Percentiles rank a stretch among this genome's conserved stretches.
Conservation (phyloP, 2,329 filamentous ascomycete species). For the Helminthosporium solani region DNA sequence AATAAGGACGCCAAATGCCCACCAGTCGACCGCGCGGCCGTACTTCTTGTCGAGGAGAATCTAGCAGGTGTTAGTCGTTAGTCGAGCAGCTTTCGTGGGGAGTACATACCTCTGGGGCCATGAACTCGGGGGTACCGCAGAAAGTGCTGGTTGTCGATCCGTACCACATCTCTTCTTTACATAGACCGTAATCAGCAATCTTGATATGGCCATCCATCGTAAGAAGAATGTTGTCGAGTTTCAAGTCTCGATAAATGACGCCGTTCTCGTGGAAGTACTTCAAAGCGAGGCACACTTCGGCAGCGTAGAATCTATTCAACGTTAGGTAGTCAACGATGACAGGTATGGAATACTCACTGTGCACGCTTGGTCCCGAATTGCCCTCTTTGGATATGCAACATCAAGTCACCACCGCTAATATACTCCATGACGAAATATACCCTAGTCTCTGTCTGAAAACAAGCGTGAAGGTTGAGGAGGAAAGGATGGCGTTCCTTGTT, state of each 20-base stretch:
- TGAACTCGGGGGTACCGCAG: conserved; percentile 99
- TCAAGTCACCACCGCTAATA: conserved; percentile 95
- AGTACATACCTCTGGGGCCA: conserved; percentile 82
- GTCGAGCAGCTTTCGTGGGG: not conserved
- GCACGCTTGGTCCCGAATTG: conserved; percentile 95
- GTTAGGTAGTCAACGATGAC: conserved; percentile 14
- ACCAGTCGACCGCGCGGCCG: conserved; percentile 96
- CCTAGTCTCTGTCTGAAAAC: conserved; percentile 97
- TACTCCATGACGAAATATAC: conserved; percentile 99
- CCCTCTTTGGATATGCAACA: conserved; percentile 97
- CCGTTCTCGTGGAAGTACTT: conserved; percentile 99
- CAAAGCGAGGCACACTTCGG: conserved; percentile 92
- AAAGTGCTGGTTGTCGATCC: conserved; percentile 96
- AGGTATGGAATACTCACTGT: conserved; percentile 63
- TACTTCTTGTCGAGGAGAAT: conserved; percentile 99
- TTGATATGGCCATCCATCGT: conserved; percentile 97
- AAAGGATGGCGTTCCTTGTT: conserved; percentile 98
- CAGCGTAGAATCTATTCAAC: conserved; percentile 78
- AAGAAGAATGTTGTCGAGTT: conserved; percentile 85
- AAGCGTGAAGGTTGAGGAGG: conserved; percentile 90
- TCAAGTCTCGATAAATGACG: conserved; percentile 88
- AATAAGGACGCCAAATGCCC: conserved; percentile 98
- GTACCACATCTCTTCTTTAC: conserved; percentile 99
- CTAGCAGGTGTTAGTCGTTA: conserved; percentile 46
- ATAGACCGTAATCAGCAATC: conserved; percentile 96